Base-by-base conservation (phyloP, 192 early-diverging fungal genomes). In the Chytriomyces confervae region DNA sequence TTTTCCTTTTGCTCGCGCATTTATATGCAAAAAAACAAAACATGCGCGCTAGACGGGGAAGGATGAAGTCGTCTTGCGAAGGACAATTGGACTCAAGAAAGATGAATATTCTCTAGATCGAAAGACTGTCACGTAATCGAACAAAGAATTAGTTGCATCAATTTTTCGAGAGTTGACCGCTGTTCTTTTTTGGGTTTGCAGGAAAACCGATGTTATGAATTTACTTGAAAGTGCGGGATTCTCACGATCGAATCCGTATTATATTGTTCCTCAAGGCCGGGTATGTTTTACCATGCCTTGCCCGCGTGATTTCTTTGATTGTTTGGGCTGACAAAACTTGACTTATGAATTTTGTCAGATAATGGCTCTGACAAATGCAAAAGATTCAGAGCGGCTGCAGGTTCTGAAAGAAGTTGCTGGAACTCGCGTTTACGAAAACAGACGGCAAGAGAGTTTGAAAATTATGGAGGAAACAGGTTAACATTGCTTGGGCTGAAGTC, bases 381-480 rank as follows among this genome's bases (percentile, higher is more conserved):
- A 97, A 79, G 97, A 99, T 75, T 75, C 80, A 27, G 97, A 97
- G 83, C 86, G 97, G 6, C 80, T 99, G 68, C 87, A 93, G 48
- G 73, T 99, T 57, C 88, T 99, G 16, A 99, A 98, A 78, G 96
- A 98, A 70, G 96, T 99, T n/a, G 97, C 97, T 5, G 97, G 97
- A 29, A 99, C 97, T 7, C 86, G 91, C 44, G 93, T 98, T 8
- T 99, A 99, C 79, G 97, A 99, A 87, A 89, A 94, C 71, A 87
- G 95, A 7, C 88, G 97, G 68, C 81, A 89, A 50, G 95, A 93
- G 82, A 95, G 94, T 87, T 85, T 94, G 69, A 96, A 95, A 82
- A 92, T 97, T 62, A 93, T 99, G 85, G 91, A 93, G 24, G 96
- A 98, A 66, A 97, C 95, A 48, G 92, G 92, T 92, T 84, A 10